phyloP scores from a whole-genome alignment of 768 basidiomycete species.

The Suillus weaverae region DNA sequence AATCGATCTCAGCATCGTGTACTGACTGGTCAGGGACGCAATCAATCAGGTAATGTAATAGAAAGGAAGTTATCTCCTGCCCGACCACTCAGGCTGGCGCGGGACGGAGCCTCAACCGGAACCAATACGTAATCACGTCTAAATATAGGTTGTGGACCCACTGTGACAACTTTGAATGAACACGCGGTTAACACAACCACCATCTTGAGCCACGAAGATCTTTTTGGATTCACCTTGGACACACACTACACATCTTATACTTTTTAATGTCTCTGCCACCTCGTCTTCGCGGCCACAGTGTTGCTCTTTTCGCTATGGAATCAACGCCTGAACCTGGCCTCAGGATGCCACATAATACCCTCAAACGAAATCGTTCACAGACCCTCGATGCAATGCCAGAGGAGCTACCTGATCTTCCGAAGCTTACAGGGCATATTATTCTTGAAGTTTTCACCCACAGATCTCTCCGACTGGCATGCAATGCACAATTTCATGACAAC shows the following conservation, averaged over 20 bases:
- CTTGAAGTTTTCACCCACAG: constrained; percentile 72
- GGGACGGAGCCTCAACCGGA: too few species aligned
- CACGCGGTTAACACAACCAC: not conserved
- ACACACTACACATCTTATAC: constrained; percentile 2
- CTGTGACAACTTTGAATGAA: not conserved
- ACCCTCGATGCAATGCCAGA: constrained; percentile 21
- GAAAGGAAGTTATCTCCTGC: too few species aligned
- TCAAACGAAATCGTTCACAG: constrained; percentile 41
- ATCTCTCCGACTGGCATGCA: constrained; percentile 51
- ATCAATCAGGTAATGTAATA: too few species aligned
- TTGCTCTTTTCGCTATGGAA: constrained; percentile 35
- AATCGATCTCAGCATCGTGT: too few species aligned
- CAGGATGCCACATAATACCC: constrained; percentile 24
- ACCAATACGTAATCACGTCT: not conserved
- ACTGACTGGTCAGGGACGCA: too few species aligned
- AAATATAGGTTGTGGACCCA: constrained; percentile 1
- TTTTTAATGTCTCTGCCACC: constrained; percentile 35
- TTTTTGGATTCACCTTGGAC: constrained; percentile 2
- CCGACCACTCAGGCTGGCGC: too few species aligned
- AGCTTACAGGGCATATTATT: constrained; percentile 51
- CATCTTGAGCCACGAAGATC: constrained; percentile 6
- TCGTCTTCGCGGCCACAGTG: constrained; percentile 35
- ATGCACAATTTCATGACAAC: constrained; percentile 51
- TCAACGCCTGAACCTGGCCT: constrained; percentile 27
- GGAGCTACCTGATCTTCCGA: constrained; percentile 47